phyloP scores from a whole-genome alignment of 192 early-diverging fungal species.

The Entophlyctis helioformis region DNA sequence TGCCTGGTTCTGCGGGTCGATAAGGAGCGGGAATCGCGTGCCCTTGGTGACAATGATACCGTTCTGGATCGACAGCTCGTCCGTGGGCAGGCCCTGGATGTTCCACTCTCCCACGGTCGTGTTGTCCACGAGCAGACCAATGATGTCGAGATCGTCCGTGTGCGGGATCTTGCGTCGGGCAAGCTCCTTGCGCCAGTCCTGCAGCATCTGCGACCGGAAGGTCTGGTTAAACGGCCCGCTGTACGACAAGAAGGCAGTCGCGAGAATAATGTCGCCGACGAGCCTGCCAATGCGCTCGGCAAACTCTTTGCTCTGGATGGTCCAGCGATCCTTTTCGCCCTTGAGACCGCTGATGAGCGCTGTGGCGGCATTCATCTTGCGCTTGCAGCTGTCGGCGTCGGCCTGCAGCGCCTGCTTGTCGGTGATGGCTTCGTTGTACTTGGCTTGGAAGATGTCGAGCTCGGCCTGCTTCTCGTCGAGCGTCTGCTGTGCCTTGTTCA shows the following conservation, averaged over 20 bases:
- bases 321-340: constrained; percentile 58
- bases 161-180: constrained; percentile 41
- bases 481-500: constrained; percentile 40
- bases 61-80: constrained; percentile 52
- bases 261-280: constrained; percentile 49
- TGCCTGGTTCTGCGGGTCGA: constrained; percentile 53
- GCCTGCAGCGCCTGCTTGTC: constrained; percentile 47
- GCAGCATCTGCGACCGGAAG: constrained; percentile 36
- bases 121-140: constrained; percentile 43
- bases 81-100: constrained; percentile 54
- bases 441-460: constrained; percentile 47
- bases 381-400: constrained; percentile 49
- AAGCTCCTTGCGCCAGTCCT: constrained; percentile 48
- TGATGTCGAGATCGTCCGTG: constrained; percentile 49
- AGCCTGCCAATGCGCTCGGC: constrained; percentile 44
- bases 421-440: constrained; percentile 48
- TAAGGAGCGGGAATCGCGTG: constrained; percentile 46
- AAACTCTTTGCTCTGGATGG: constrained; percentile 54
- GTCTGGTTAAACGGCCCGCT: constrained; percentile 53
- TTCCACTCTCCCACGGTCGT: constrained; percentile 56
- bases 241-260: constrained; percentile 48
- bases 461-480: constrained; percentile 57
- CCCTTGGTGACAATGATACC: constrained; percentile 53
- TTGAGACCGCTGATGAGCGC: constrained; percentile 46
- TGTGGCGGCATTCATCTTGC: constrained; percentile 54